Evolutionary conservation across 2,329 filamentous ascomycete genomes (phyloP).

Genomic region (Tolypocladium endophyticum): DNA sequence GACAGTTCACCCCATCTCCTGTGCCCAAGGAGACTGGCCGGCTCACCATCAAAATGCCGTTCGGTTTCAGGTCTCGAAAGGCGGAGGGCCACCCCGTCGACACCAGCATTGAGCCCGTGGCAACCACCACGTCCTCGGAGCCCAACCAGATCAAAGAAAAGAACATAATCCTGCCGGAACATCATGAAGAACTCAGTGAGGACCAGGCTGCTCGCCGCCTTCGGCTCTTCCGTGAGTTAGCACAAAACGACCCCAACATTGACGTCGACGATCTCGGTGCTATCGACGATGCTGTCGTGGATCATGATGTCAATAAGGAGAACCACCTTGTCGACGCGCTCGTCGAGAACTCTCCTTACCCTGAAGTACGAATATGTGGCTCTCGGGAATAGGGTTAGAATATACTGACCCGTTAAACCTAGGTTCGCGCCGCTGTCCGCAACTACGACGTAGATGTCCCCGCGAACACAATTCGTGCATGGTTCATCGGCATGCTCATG

Average conservation of each 20-base stretch:
- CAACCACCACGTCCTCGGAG: neutral
- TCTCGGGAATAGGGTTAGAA: neutral
- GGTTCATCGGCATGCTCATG: slow-evolving; percentile 33
- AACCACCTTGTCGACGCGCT: neutral
- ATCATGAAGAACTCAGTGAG: neutral
- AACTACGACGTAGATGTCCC: slow-evolving; percentile 26
- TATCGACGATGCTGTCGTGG: neutral
- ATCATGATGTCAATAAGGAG: neutral
- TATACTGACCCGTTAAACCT: slow-evolving; percentile 1
- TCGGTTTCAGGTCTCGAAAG: neutral
- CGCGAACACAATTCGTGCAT: slow-evolving; percentile 29
- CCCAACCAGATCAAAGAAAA: neutral
- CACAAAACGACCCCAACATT: neutral
- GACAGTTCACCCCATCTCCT: neutral
- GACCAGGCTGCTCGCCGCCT: neutral
- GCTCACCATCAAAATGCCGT: neutral
- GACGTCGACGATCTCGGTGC: neutral
- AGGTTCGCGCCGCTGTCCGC: slow-evolving; percentile 22
- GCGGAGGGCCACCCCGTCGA: neutral
- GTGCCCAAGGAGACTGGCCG: neutral
- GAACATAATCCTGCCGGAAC: neutral
- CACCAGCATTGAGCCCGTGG: neutral
- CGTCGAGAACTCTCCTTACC: neutral
- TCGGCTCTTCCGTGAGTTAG: neutral
- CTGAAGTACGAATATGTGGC: neutral